phyloP scores from a whole-genome alignment of 257 asterid genomes.

The Asclepias syriaca region DNA sequence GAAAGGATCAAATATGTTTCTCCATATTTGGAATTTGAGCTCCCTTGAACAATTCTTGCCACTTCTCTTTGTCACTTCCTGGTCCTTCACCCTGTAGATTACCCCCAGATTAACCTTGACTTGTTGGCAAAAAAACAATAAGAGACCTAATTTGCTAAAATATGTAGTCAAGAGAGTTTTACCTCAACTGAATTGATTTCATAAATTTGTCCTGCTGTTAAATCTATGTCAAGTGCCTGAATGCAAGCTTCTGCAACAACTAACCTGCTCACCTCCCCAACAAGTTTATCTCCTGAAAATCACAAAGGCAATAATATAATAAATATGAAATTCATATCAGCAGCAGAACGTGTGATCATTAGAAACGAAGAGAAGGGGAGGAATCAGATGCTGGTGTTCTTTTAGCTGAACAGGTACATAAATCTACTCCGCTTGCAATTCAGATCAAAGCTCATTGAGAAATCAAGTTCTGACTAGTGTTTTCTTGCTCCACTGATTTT shows the following conservation, averaged over 20 bases:
- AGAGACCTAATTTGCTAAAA: no score
- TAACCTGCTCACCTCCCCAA: slow-evolving; percentile 91
- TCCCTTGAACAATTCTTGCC: slow-evolving; percentile 64
- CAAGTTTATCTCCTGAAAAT: slow-evolving; percentile 75
- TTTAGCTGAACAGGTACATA: not conserved
- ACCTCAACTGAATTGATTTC: slow-evolving; percentile 88
- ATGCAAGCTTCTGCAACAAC: slow-evolving; percentile 96
- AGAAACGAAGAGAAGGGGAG: not conserved
- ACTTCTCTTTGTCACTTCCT: slow-evolving; percentile 60
- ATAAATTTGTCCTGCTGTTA: slow-evolving; percentile 67
- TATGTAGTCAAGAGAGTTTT: slow-evolving; percentile 8
- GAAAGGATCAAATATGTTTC: not conserved
- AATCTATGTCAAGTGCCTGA: slow-evolving; percentile 77
- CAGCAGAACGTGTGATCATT: not conserved
- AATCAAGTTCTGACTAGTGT: not conserved
- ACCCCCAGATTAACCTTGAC: not conserved
- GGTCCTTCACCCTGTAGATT: slow-evolving; percentile 93
- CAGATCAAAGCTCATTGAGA: not conserved
- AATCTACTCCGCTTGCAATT: not conserved
- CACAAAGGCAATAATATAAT: slow-evolving; percentile 1
- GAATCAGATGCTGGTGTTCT: not conserved
- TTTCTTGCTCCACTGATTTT: not conserved
- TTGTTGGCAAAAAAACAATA: no score
- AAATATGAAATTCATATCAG: not conserved
- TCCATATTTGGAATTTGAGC: slow-evolving; percentile 22